A percentile compares a stretch with the other conserved stretches of the same genome.
phyloP scores from a whole-genome alignment of 2,329 filamentous ascomycete genomes.

The Cordyceps farinosa region DNA sequence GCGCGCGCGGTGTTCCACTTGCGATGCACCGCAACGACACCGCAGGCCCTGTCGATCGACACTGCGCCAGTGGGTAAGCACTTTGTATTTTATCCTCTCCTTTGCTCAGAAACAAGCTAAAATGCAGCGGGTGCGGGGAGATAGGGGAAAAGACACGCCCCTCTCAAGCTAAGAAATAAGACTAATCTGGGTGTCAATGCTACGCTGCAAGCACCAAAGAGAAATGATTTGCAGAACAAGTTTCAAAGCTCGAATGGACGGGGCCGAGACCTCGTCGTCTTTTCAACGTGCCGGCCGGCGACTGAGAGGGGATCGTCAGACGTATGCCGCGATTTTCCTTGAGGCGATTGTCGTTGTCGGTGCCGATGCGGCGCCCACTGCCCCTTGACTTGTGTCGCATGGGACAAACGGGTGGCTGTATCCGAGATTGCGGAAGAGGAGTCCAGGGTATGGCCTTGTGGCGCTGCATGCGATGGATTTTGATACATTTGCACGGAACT shows the following conservation, averaged over 20 bases:
- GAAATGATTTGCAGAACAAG: slow-evolving; percentile 17
- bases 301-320: not conserved
- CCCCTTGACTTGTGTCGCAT: not conserved
- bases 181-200: not conserved
- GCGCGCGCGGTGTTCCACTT: slow-evolving; percentile 6
- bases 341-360: not conserved
- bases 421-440: not conserved
- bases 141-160: not conserved
- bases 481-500: no score
- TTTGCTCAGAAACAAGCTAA: not conserved
- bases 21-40: not conserved
- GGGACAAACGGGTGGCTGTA: not conserved
- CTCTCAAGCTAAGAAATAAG: not conserved
- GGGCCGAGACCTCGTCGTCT: not conserved
- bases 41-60: slow-evolving; percentile 16
- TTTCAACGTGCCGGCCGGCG: not conserved
- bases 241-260: slow-evolving; percentile 3
- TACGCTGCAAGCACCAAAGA: slow-evolving; percentile 10
- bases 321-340: not conserved
- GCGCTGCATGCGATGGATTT: no score
- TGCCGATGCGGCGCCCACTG: slow-evolving; percentile 1
- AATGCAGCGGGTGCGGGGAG: not conserved
- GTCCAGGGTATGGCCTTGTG: not conserved
- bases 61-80: not conserved
- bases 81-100: not conserved